Conservation (phyloP, 192 early-diverging fungal species). For the Geranomyces variabilis region DNA sequence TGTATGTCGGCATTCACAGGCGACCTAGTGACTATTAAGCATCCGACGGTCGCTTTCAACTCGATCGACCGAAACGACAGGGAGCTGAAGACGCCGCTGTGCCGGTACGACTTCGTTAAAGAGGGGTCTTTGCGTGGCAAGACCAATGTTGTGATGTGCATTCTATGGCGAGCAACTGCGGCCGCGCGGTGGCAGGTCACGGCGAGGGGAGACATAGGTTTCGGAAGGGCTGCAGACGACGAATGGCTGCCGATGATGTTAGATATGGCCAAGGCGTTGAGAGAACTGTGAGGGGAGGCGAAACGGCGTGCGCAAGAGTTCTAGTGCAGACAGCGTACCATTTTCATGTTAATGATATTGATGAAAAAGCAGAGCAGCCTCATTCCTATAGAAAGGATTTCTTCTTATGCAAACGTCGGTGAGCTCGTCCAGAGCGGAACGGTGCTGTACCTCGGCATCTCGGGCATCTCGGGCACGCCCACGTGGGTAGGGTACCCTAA, state of each 20-base stretch:
- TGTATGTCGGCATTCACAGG: slow-evolving; percentile 36
- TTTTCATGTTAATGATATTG: too few species aligned
- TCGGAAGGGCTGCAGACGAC: slow-evolving; percentile 12
- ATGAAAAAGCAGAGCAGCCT: too few species aligned
- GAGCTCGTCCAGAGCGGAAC: too few species aligned
- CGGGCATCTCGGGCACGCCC: too few species aligned
- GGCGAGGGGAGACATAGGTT: slow-evolving; percentile 31
- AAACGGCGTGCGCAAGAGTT: neutral
- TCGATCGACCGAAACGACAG: neutral
- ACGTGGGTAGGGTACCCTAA: too few species aligned
- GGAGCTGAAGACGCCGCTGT: slow-evolving; percentile 17
- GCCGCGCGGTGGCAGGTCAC: slow-evolving; percentile 32
- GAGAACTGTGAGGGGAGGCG: neutral
- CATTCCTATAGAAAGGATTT: too few species aligned
- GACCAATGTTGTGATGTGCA: slow-evolving; percentile 41
- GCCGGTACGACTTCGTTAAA: slow-evolving; percentile 32
- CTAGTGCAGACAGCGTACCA: neutral
- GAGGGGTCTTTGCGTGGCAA: slow-evolving; percentile 13
- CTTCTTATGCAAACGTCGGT: too few species aligned
- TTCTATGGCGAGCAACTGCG: slow-evolving; percentile 9
- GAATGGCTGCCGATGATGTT: neutral
- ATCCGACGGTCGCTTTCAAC: slow-evolving; percentile 26
- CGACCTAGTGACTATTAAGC: slow-evolving; percentile 19
- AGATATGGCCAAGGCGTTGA: neutral
- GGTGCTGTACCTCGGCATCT: too few species aligned